Evolutionary conservation across 1,139 yeast species (phyloP).

Genomic region (Groenewaldozyma sp.): DNA sequence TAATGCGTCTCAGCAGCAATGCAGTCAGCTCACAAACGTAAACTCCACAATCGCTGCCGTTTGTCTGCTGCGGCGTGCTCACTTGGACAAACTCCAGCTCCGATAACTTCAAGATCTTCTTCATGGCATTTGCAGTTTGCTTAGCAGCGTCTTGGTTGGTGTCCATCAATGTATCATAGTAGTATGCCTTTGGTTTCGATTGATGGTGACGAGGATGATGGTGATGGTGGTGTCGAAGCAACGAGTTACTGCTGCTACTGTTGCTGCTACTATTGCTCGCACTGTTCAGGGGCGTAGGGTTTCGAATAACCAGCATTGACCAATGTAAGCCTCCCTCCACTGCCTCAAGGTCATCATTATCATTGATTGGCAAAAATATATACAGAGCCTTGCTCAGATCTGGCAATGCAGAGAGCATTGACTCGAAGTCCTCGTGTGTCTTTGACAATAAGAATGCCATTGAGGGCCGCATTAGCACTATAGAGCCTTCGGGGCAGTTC

Average conservation of each 20-base stretch:
- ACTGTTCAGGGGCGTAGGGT: no score
- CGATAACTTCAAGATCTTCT: conserved; percentile 3
- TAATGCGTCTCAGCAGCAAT: conserved; percentile 32
- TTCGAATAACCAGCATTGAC: conserved; percentile 41
- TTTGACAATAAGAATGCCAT: conserved; percentile 33
- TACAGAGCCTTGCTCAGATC: conserved; percentile 34
- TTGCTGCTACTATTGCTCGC: background rate
- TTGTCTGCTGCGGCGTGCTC: conserved; percentile 62
- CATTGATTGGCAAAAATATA: conserved; percentile 45
- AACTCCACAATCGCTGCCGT: conserved; percentile 74
- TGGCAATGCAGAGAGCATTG: conserved; percentile 37
- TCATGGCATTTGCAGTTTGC: conserved; percentile 3
- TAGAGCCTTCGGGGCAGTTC: conserved; percentile 10
- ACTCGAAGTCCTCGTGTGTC: conserved; percentile 18
- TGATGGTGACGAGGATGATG: background rate
- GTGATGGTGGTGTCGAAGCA: no score
- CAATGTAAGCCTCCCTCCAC: conserved; percentile 48
- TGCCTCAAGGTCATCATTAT: conserved; percentile 39
- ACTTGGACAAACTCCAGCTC: conserved; percentile 22
- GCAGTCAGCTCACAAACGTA: conserved; percentile 47
- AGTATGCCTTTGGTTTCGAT: conserved; percentile 30
- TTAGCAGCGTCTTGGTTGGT: conserved; percentile 32
- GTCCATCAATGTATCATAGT: conserved; percentile 40
- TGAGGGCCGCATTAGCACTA: conserved; percentile 33
- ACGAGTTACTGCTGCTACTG: background rate